phyloP scores from a whole-genome alignment of 78 protist genomes.

The Dictyostelium purpureum region DNA sequence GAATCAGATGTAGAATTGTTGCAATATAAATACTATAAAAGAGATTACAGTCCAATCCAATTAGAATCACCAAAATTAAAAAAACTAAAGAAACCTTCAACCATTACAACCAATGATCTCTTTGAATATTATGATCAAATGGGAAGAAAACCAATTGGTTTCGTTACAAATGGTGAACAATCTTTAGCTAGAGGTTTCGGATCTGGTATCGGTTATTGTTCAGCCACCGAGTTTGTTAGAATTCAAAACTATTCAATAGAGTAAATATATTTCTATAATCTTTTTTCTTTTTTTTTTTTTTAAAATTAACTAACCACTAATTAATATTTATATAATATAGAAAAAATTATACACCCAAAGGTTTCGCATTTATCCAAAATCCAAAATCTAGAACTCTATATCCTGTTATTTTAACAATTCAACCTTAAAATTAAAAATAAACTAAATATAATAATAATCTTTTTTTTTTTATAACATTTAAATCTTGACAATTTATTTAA shows the following conservation, averaged over 20 bases:
- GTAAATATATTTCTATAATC: background rate
- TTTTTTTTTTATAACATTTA: background rate
- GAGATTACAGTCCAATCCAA: background rate
- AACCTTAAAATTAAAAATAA: slow-evolving; percentile 23
- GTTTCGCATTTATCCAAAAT: slow-evolving; percentile 69
- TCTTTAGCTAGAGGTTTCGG: slow-evolving; percentile 63
- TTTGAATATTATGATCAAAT: background rate
- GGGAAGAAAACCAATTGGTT: slow-evolving; percentile 70
- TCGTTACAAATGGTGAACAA: slow-evolving; percentile 53
- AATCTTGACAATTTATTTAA: too few species aligned
- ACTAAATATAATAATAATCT: background rate
- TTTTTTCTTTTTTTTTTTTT: background rate
- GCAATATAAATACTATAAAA: background rate
- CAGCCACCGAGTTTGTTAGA: slow-evolving; percentile 11
- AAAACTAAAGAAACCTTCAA: background rate
- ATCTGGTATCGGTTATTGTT: slow-evolving; percentile 52
- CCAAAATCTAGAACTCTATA: slow-evolving; percentile 56
- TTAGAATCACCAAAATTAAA: background rate
- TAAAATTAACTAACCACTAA: too few species aligned
- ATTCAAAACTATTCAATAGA: slow-evolving; percentile 1
- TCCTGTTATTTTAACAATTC: slow-evolving; percentile 65
- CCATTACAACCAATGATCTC: background rate
- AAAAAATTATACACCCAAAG: slow-evolving; percentile 16
- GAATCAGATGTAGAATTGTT: slow-evolving; percentile 19
- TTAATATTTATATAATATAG: too few species aligned